A percentile compares a stretch with the other conserved stretches of the same genome.
Evolutionary conservation across 2,329 filamentous ascomycete species (phyloP).

Genomic region (Arachnomyces sp.): DNA sequence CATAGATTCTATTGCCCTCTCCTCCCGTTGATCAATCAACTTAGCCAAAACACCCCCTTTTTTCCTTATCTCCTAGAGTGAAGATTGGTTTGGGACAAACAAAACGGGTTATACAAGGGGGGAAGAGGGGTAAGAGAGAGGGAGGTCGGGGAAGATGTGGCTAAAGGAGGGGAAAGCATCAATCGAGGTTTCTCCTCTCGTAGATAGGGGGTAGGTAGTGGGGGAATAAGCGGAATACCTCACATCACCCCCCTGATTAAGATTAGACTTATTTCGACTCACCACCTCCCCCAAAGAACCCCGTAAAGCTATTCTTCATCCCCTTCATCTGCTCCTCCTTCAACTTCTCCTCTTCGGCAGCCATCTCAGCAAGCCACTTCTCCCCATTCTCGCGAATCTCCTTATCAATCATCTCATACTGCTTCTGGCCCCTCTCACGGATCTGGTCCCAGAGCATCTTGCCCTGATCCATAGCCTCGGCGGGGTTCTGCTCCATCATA

Average conservation of each 20-base stretch:
- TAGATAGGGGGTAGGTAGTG: neutral
- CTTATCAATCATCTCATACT: constrained; percentile 81
- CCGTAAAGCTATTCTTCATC: constrained; percentile 72
- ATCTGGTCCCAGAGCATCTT: constrained; percentile 97
- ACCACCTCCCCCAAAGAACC: constrained; percentile 41
- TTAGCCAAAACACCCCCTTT: too few species aligned
- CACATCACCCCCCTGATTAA: constrained; percentile 4
- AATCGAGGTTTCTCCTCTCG: too few species aligned
- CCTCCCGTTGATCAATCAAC: too few species aligned
- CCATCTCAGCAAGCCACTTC: constrained; percentile 93
- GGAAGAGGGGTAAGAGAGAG: too few species aligned
- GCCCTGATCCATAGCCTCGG: constrained; percentile 75
- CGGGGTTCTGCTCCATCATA: constrained; percentile 59
- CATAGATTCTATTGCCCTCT: too few species aligned
- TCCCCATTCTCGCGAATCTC: constrained; percentile 90
- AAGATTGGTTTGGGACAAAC: neutral
- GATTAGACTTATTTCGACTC: constrained; percentile 18
- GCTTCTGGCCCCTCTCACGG: constrained; percentile 79
- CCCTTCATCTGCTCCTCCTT: constrained; percentile 86
- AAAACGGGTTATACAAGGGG: too few species aligned
- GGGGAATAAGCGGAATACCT: neutral
- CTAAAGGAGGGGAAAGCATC: too few species aligned
- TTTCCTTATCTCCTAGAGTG: constrained; percentile 2
- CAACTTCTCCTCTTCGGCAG: constrained; percentile 74
- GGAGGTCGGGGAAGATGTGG: too few species aligned